These are phyloP conservation scores for Candida saitoana DNA, from an alignment of 805 yeast species.

Conservation along the genomic window DNA sequence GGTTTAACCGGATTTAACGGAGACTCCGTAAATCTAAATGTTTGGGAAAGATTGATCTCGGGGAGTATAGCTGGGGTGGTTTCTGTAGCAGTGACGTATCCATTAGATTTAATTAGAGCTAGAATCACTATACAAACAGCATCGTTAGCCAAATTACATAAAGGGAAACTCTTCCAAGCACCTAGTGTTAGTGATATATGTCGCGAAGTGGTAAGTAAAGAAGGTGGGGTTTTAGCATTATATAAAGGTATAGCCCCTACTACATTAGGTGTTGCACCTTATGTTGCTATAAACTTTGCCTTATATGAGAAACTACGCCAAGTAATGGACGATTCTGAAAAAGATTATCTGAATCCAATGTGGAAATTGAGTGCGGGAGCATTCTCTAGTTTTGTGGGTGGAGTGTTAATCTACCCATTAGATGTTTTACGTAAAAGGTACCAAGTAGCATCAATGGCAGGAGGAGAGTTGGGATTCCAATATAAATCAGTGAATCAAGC, in stretches of 20 bases:
- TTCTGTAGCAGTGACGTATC: conserved; percentile 82
- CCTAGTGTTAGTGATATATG: conserved; percentile 69
- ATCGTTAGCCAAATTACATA: conserved; percentile 43
- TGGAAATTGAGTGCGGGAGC: conserved; percentile 79
- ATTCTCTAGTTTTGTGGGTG: conserved; percentile 82
- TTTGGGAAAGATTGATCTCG: conserved; percentile 59
- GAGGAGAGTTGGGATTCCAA: conserved; percentile 73
- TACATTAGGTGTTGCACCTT: conserved; percentile 90
- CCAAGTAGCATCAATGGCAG: conserved; percentile 84
- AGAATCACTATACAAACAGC: conserved; percentile 89
- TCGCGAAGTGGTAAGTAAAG: conserved; percentile 56
- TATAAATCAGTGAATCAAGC: conserved; percentile 79
- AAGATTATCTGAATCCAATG: conserved; percentile 40
- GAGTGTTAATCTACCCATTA: conserved; percentile 85
- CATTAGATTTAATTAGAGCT: conserved; percentile 87
- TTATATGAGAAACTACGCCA: conserved; percentile 81
- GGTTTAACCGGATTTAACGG: conserved; percentile 15
- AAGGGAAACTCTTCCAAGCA: conserved; percentile 47
- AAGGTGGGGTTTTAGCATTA: conserved; percentile 77
- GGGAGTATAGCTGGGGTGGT: conserved; percentile 81
- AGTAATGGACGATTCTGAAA: conserved; percentile 31
- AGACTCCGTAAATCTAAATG: conserved; percentile 29
- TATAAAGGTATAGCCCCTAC: conserved; percentile 91
- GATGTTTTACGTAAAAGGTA: conserved; percentile 85
- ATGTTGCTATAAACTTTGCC: conserved; percentile 89